These are phyloP conservation scores for Styphnolobium japonicum DNA, from an alignment of 306 rosid species.

Conservation along the genomic window DNA sequence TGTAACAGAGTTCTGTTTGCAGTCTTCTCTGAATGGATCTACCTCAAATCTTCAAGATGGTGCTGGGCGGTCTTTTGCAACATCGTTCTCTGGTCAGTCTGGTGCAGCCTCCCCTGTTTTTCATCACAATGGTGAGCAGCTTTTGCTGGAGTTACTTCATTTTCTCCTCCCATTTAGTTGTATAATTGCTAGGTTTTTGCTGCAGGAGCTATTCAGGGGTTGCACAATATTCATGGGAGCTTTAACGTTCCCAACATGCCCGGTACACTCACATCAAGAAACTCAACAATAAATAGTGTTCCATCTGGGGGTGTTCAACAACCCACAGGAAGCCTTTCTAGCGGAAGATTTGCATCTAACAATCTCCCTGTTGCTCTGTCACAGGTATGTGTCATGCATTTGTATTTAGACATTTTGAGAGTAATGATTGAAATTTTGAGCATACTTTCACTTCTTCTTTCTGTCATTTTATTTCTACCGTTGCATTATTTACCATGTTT, in stretches of 20 bases:
- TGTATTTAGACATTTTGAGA: neutral
- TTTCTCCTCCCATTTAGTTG: constrained; percentile 31
- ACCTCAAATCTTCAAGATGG: constrained; percentile 87
- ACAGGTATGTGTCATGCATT: constrained; percentile 54
- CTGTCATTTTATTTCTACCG: constrained; percentile 16
- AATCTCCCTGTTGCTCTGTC: constrained; percentile 86
- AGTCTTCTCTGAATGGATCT: constrained; percentile 94
- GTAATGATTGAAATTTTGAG: neutral
- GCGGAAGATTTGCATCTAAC: constrained; percentile 86
- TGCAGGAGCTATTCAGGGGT: constrained; percentile 78
- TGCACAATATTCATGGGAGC: constrained; percentile 89
- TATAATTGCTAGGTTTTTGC: constrained; percentile 39
- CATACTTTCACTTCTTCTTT: constrained; percentile 8
- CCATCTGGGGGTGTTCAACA: constrained; percentile 96
- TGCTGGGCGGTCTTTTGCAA: constrained; percentile 74
- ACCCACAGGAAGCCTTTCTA: constrained; percentile 77
- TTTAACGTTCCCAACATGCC: constrained; percentile 89
- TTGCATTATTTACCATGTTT: neutral
- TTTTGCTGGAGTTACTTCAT: constrained; percentile 30
- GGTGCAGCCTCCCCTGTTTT: constrained; percentile 90
- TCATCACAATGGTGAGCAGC: constrained; percentile 85
- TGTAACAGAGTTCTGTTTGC: constrained; percentile 33
- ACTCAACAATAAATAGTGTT: constrained; percentile 65
- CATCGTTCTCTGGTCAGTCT: constrained; percentile 96
- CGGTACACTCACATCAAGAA: constrained; percentile 71